A percentile compares a stretch with the other conserved stretches of the same genome.
Conservation (phyloP, 106 monocot genomes). For the Apostasia shenzhenica region DNA sequence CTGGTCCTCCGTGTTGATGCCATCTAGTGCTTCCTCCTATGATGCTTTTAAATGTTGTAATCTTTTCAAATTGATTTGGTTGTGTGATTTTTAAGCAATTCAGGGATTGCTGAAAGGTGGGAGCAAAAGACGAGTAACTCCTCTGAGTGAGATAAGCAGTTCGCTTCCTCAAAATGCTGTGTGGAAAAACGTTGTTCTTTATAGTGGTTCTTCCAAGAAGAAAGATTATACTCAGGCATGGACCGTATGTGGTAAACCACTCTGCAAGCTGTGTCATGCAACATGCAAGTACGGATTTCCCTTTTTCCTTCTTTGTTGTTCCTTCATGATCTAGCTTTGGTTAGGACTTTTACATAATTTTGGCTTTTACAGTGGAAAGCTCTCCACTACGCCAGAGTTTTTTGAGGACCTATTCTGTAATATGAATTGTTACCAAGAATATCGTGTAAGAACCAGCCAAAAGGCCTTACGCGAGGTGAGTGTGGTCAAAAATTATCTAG, state of each 20-base stretch:
- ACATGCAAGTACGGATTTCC: constrained; percentile 58
- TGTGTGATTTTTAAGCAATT: not conserved
- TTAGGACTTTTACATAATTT: not conserved
- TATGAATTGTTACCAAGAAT: constrained; percentile 71
- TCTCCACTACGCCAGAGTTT: constrained; percentile 77
- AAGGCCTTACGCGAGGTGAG: constrained; percentile 71
- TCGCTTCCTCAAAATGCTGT: constrained; percentile 68
- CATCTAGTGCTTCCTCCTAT: too few relatives aligned
- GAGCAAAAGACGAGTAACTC: constrained; percentile 77
- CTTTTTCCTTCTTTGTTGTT: not conserved
- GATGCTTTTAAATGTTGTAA: too few relatives aligned
- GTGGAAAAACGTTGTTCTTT: constrained; percentile 71
- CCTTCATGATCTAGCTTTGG: not conserved
- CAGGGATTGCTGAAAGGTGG: constrained; percentile 95
- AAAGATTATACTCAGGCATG: constrained; percentile 76
- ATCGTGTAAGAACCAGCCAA: constrained; percentile 72
- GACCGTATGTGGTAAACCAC: constrained; percentile 44
- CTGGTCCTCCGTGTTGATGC: too few relatives aligned
- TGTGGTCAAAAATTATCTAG: not conserved
- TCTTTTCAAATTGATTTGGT: too few relatives aligned
- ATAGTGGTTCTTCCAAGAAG: constrained; percentile 41
- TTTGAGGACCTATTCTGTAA: constrained; percentile 96
- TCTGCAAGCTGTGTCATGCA: constrained; percentile 89
- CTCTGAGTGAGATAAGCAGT: constrained; percentile 51
- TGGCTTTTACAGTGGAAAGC: constrained; percentile 45